Conservation (phyloP, 2,329 filamentous ascomycete species). For the Ceratocystis destructans region DNA sequence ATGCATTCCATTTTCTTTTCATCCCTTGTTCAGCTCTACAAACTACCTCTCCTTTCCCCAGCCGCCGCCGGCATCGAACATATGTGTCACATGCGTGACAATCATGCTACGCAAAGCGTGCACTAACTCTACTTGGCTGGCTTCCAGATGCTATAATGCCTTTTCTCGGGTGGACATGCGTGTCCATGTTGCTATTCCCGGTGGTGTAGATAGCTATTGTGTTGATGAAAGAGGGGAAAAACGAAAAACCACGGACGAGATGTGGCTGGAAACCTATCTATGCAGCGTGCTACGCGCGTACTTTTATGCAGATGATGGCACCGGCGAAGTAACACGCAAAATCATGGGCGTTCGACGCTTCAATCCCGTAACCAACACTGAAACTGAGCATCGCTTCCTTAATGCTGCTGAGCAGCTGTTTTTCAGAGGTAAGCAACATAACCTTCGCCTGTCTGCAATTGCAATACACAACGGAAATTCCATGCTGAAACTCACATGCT, state of each 20-base stretch:
- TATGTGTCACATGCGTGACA: no score
- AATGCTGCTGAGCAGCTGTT: slow-evolving; percentile 90
- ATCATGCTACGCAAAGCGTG: background rate
- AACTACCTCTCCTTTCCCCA: no score
- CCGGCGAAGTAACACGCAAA: slow-evolving; percentile 85
- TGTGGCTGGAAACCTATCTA: slow-evolving; percentile 96
- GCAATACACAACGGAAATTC: background rate
- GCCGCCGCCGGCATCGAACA: no score
- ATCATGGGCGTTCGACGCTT: slow-evolving; percentile 95
- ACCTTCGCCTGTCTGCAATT: background rate
- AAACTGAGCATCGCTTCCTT: slow-evolving; percentile 90
- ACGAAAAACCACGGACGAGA: slow-evolving; percentile 76
- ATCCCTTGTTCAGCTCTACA: background rate
- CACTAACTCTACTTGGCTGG: background rate
- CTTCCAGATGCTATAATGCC: slow-evolving; percentile 78
- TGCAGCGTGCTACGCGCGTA: slow-evolving; percentile 91
- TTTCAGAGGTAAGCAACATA: slow-evolving; percentile 56
- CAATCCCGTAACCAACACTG: slow-evolving; percentile 96
- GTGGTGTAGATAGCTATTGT: slow-evolving; percentile 92
- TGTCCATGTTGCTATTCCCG: slow-evolving; percentile 92
- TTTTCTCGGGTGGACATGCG: slow-evolving; percentile 97
- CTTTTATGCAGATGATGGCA: slow-evolving; percentile 90
- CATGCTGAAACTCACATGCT: slow-evolving; percentile 14
- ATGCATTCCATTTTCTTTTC: background rate
- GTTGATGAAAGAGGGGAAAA: slow-evolving; percentile 95